Evolutionary conservation across 192 early-diverging fungal species (phyloP).

Genomic region (Coemansia asiatica): DNA sequence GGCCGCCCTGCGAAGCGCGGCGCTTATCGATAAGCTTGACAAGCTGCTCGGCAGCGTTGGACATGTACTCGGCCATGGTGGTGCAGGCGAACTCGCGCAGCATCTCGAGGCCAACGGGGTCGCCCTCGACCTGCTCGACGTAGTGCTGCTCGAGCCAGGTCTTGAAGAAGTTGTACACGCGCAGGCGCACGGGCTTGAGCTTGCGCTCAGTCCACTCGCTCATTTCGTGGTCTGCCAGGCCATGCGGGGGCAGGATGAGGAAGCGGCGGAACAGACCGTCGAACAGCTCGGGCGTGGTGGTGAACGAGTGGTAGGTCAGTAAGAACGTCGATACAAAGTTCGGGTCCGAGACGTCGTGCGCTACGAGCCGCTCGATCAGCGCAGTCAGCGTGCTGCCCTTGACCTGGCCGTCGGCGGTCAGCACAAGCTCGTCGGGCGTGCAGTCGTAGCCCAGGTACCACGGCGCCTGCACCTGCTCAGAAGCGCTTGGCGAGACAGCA

Average conservation of each 20-base stretch:
- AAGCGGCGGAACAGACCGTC: conserved; percentile 75
- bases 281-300: conserved; percentile 75
- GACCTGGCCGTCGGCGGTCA: conserved; percentile 85
- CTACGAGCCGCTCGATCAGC: conserved; percentile 83
- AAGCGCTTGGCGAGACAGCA: conserved; percentile 7
- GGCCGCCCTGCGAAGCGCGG: conserved; percentile 58
- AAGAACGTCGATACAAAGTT: conserved; percentile 87
- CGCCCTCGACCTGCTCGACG: conserved; percentile 73
- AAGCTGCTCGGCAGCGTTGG: conserved; percentile 69
- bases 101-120: conserved; percentile 64
- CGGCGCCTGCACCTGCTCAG: conserved; percentile 46
- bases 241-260: conserved; percentile 69
- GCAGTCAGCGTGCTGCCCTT: conserved; percentile 87
- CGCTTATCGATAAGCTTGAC: conserved; percentile 79
- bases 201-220: conserved; percentile 85
- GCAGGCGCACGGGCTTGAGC: conserved; percentile 84
- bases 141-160: conserved; percentile 95
- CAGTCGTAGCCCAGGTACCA: conserved; percentile 87
- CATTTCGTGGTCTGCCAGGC: conserved; percentile 63
- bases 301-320: conserved; percentile 93
- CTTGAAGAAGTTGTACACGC: conserved; percentile 93
- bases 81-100: conserved; percentile 75
- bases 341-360: conserved; percentile 81
- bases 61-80: conserved; percentile 70
- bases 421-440: conserved; percentile 67